Evolutionary conservation across 306 rosid genomes (phyloP).

Genomic region (Echinosophora koreensis): DNA sequence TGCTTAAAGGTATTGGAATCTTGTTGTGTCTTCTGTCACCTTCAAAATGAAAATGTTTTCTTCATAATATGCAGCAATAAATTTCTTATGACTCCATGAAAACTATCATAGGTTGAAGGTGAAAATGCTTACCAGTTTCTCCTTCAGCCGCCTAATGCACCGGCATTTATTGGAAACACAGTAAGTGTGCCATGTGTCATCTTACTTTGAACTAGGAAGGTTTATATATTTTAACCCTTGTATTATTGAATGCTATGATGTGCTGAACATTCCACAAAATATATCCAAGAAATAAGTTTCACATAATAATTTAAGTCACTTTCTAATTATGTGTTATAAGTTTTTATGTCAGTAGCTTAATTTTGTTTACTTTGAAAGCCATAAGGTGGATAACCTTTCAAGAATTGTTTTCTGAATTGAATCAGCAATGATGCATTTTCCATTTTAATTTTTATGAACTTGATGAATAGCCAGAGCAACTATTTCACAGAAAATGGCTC

Average conservation of each 20-base stretch:
- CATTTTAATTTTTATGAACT: conserved; percentile 61
- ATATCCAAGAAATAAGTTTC: neutral
- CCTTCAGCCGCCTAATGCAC: conserved; percentile 89
- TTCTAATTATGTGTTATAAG: neutral
- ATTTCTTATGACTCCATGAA: conserved; percentile 36
- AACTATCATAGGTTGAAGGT: conserved; percentile 75
- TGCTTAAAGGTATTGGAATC: conserved; percentile 71
- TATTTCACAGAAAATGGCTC: conserved; percentile 92
- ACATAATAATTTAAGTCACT: neutral
- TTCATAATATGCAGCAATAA: neutral
- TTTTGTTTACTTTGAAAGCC: conserved; percentile 4
- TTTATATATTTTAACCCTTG: neutral
- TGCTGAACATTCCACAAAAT: conserved; percentile 16
- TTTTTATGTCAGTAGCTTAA: neutral
- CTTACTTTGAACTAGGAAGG: conserved; percentile 5
- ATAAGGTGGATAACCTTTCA: conserved; percentile 18
- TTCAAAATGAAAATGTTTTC: conserved; percentile 5
- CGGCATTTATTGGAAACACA: conserved; percentile 93
- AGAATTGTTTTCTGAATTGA: conserved; percentile 41
- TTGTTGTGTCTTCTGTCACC: conserved; percentile 5
- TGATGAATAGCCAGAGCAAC: conserved; percentile 95
- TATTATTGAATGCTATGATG: neutral
- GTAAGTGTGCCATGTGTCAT: conserved; percentile 55
- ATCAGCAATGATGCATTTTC: conserved; percentile 40
- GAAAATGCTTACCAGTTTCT: conserved; percentile 83